phyloP scores from a whole-genome alignment of 2,329 filamentous ascomycete species.

The Fusarium sulawesiense region DNA sequence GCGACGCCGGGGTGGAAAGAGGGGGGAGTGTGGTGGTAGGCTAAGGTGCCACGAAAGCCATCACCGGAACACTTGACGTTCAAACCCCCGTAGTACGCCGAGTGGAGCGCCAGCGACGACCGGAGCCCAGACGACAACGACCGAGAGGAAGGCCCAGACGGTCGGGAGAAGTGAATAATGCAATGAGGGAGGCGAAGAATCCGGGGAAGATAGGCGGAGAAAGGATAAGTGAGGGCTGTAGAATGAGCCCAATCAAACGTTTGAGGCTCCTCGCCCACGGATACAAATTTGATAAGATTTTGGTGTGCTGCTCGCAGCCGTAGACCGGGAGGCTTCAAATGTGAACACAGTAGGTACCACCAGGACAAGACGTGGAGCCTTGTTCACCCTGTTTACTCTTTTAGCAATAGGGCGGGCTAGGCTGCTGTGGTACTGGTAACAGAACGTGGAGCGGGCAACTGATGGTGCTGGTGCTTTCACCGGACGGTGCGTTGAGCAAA shows the following conservation, averaged over 20 bases:
- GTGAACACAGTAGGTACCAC: slow-evolving; percentile 19
- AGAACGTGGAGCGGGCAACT: slow-evolving; percentile 28
- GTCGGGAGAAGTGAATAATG: slow-evolving; percentile 37
- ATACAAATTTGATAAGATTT: slow-evolving; percentile 32
- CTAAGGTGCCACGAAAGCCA: slow-evolving; percentile 53
- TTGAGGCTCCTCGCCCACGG: slow-evolving; percentile 30
- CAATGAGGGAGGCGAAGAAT: slow-evolving; percentile 37
- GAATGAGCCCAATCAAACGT: slow-evolving; percentile 35
- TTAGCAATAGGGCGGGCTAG: slow-evolving; percentile 30
- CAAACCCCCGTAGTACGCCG: slow-evolving; percentile 45
- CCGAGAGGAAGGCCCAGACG: slow-evolving; percentile 41
- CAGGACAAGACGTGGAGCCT: slow-evolving; percentile 35
- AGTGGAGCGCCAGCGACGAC: slow-evolving; percentile 45
- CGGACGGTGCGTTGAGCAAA: slow-evolving; percentile 39
- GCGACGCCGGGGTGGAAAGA: slow-evolving; percentile 48
- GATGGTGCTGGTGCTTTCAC: slow-evolving; percentile 28
- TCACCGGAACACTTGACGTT: slow-evolving; percentile 47
- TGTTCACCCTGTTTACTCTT: slow-evolving; percentile 32
- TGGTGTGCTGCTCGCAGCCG: slow-evolving; percentile 41
- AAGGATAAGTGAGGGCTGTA: slow-evolving; percentile 40
- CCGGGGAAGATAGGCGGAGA: slow-evolving; percentile 43
- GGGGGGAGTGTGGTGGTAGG: slow-evolving; percentile 49
- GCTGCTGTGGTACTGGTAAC: slow-evolving; percentile 43
- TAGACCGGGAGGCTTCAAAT: slow-evolving; percentile 30
- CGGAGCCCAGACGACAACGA: slow-evolving; percentile 37